These are phyloP conservation scores for Cryptococcus sp. DNA, from an alignment of 1,284 basidiomycete genomes.

Conservation along the genomic window DNA sequence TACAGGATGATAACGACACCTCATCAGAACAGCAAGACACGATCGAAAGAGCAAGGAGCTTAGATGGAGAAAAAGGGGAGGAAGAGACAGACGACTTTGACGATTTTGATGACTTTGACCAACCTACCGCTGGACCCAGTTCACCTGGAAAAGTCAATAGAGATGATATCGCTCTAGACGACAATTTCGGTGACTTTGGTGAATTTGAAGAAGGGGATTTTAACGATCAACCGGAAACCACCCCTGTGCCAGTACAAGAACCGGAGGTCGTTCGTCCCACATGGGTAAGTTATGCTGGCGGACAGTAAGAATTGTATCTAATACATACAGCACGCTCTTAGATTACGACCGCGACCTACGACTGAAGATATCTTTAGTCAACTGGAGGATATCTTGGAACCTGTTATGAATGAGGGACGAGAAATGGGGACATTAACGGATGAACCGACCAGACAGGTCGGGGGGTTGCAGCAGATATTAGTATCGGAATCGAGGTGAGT, in stretches of 20 bases:
- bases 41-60: too few species aligned
- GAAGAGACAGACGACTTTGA: constrained; percentile 54
- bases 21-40: too few species aligned
- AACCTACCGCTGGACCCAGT: constrained; percentile 14
- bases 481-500: constrained; percentile 62
- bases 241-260: background rate
- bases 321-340: constrained; percentile 58
- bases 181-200: constrained; percentile 62
- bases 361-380: constrained; percentile 57
- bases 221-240: constrained; percentile 29
- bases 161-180: constrained; percentile 23
- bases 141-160: background rate
- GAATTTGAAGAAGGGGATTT: constrained; percentile 55
- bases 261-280: background rate
- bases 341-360: constrained; percentile 61
- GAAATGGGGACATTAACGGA: constrained; percentile 53
- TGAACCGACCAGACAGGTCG: constrained; percentile 70
- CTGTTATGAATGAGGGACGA: too few species aligned
- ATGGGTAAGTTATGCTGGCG: background rate
- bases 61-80: too few species aligned
- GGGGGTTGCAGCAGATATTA: constrained; percentile 72
- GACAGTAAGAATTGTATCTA: background rate
- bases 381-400: constrained; percentile 58
- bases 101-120: constrained; percentile 59
- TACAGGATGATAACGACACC: background rate